These are phyloP conservation scores for Nemania serpens DNA, from an alignment of 2,329 filamentous ascomycete species.

Conservation along the genomic window DNA sequence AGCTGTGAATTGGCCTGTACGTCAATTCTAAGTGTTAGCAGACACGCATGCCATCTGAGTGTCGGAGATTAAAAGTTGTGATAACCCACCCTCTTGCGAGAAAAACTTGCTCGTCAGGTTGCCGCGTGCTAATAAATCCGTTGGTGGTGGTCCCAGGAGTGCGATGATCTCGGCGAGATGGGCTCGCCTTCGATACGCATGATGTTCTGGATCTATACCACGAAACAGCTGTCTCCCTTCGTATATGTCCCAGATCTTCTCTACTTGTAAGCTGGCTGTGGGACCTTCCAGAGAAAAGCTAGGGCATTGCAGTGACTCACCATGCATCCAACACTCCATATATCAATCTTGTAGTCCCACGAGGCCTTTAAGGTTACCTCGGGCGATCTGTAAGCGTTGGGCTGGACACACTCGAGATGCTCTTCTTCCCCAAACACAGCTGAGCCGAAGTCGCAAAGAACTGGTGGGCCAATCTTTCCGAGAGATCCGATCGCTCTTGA, in stretches of 20 bases:
- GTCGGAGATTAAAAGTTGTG: no score
- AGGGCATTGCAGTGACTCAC: no score
- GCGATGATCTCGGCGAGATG: slow-evolving; percentile 1
- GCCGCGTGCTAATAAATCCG: no score
- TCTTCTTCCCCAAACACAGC: not conserved
- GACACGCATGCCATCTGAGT: no score
- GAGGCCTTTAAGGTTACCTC: not conserved
- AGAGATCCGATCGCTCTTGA: no score
- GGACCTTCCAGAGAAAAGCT: not conserved
- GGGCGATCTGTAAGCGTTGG: not conserved
- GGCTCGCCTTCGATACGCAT: not conserved
- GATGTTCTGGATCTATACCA: not conserved
- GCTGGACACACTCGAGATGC: not conserved
- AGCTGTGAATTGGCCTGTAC: no score
- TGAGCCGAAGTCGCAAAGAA: not conserved
- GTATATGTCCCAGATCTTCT: not conserved
- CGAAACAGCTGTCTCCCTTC: not conserved
- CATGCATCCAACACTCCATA: not conserved
- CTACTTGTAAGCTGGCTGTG: not conserved
- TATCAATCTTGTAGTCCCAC: not conserved
- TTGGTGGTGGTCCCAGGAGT: no score
- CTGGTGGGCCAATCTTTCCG: no score
- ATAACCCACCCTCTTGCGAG: not conserved
- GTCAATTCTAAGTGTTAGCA: no score
- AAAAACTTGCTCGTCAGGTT: not conserved